A percentile compares a stretch with the other conserved stretches of the same genome.
Conservation (phyloP, 2,329 filamentous ascomycete species). For the Alternaria sp. region DNA sequence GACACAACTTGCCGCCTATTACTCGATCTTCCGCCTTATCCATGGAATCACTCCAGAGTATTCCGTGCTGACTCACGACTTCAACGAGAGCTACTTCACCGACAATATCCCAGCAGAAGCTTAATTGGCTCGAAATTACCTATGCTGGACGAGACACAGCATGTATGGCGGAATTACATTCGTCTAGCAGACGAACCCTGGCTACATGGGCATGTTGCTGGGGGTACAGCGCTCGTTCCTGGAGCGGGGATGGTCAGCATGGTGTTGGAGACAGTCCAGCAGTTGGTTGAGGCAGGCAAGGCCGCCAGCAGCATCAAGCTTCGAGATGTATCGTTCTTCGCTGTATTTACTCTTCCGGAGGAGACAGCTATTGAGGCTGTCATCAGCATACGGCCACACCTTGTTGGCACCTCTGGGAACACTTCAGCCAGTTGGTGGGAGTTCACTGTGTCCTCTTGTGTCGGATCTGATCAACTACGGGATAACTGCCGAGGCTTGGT, state of each 20-base stretch:
- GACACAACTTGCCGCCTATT: neutral
- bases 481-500: neutral
- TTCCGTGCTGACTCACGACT: neutral
- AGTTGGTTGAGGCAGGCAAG: neutral
- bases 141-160: neutral
- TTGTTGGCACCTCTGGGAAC: neutral
- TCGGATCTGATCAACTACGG: neutral
- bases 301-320: neutral
- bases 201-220: neutral
- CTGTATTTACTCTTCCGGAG: neutral
- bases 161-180: neutral
- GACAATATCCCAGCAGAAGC: neutral
- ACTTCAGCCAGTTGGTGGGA: neutral
- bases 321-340: neutral
- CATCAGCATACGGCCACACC: neutral
- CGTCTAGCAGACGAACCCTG: neutral
- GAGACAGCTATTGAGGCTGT: neutral
- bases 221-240: neutral
- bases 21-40: conserved; percentile 18
- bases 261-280: neutral
- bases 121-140: neutral
- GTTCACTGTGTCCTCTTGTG: neutral
- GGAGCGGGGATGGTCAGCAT: neutral
- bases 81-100: no score
- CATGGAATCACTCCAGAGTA: conserved; percentile 16